Evolutionary conservation across 208 protist species (phyloP), one percentile per base, ranked within the genome.

Genomic region (Novymonas esmeraldas): DNA sequence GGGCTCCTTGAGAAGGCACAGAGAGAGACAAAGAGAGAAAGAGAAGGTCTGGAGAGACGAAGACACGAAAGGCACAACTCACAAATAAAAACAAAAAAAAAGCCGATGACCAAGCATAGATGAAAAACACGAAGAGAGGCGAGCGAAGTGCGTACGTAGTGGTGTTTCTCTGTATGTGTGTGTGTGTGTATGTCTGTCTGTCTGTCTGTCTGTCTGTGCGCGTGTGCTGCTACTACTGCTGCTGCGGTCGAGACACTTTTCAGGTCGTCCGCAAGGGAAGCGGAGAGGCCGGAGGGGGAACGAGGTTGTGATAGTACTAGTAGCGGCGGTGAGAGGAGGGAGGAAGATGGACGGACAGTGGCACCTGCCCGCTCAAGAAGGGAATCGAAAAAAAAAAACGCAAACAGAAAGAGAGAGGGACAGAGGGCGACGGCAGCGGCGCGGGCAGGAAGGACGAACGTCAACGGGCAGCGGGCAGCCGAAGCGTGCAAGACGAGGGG

Each of bases 71-170:
- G 33, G 14, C 51, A 26, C 9, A 6, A 6, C 4, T 55, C 7
- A 57, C 3, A 66, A 57, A 57, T 20, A 34, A 61, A 61, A 60
- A 46, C 33, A 58, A 39, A 52, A 39, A 45, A 46, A 29, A 20
- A 41, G 38, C 6, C 31, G 22, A 1, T 6, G 22, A 50, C 13
- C 24, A 0, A 11, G 22, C 16, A 13, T 11, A 20, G 6, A 61
- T 31, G 55, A 3, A 38, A 31, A 55, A 20, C 16, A 26, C 16
- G 6, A 11, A 22, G 22, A 3, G 4, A 50, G 36, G 24, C 2
- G 16, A 26, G 7, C 9, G 6, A 45, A 41, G 13, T 41, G 18
- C 6, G 13, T 57, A 31, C 11, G 11, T 57, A n/a, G 31, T 6
- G 6, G 5, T 34, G 22, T 59, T 52, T 24, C 49, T 59, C 46